Evolutionary conservation across 257 asterid species (phyloP), one percentile per base, ranked within the genome.

Genomic region (Jasminum sambac): DNA sequence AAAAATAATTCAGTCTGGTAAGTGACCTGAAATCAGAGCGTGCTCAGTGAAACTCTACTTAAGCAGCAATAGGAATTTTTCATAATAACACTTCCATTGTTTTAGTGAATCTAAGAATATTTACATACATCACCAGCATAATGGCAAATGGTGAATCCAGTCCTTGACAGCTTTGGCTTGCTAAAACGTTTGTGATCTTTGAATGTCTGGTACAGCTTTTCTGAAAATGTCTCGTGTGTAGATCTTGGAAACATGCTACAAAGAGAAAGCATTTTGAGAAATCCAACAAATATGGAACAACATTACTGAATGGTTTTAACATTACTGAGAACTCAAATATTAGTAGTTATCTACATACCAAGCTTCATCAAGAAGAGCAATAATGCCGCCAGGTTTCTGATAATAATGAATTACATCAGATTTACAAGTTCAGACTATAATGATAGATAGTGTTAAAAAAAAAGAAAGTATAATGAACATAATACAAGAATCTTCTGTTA

Each of bases 351-450:
- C 46, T 43, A 82, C 91, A 48, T 90, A 92, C 98, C 98, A 92
- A 70, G 96, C 96, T 81, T 92, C 98, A 73, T 92, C 98, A 65
- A 92, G 95, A 79, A 92, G 98, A 84, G 98, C 90, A 72, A 92
- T 84, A 36, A 92, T 88, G 50, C 98, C 98, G 26, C 98, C 98
- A 67, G 98, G 98, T 88, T 92, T 92, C 98, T 92, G 91, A 34
- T 76, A 72, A 64, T 43, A 68, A 76, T 30, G 55, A 73, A 74
- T 52, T 14, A 61, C 57, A 64, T 60, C 34, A 76, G 40, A 71
- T 74, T 42, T 24, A 67, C 26, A 68, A n/a, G 52, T 61, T 42
- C 66, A 71, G 55, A 64, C 59, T 26, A 57, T n/a, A 62, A 16
- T 67, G 72, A 21, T 37, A 41, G 40, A 66, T 64, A 61, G 44